Base-by-base conservation (phyloP, 2,329 filamentous ascomycete genomes). In the Sporothrix mexicana region DNA sequence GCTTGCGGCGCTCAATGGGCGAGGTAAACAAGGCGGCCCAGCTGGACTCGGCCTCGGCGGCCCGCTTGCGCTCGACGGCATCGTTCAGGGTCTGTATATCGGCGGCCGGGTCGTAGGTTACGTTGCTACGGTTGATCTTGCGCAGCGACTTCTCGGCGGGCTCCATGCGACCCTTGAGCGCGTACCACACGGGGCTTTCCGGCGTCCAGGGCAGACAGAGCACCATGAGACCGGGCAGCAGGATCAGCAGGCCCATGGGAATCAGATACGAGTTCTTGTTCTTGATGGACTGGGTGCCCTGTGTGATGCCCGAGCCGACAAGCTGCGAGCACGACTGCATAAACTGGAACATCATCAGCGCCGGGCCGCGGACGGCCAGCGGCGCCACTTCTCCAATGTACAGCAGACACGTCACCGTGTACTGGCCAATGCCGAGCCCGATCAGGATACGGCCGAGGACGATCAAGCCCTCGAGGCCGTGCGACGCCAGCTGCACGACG, bases 241-340 rank as follows among this genome's bases (percentile, higher is more conserved):
- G 76, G 70, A 82, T 83, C 71, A 83, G 81, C 13, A 83, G 76
- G 1, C 82, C 81, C 41, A 82, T 79, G 1, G 82, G 81, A 75
- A 82, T 81, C 8, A 83, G 79, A 74, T 82, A 82, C 2, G 81
- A 78, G 0, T 80, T 70, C 12, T 75, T 74, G 70, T 73, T 76
- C 8, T 36, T 25, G 70, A 77, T 74, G 5, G 68, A 61, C 71
- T 72, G 67, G 13, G 57, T 61, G 55, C 77, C 78, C 41, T 77
- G 76, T 47, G 74, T 76, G 70, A 79, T 76, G 59, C 76, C 74
- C 8, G 78, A 75, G 12, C 74, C 78, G 47, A 77, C 74, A 17
- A 78, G 74, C 70, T 79, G 78, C 53, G 78, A 77, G 57, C 76
- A 72, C 4, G 78, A 79, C 57, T 78, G 76, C 62, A 77, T 76